phyloP scores from a whole-genome alignment of 495 filamentous ascomycete species.

The Hyphodiscus hymeniophilus region DNA sequence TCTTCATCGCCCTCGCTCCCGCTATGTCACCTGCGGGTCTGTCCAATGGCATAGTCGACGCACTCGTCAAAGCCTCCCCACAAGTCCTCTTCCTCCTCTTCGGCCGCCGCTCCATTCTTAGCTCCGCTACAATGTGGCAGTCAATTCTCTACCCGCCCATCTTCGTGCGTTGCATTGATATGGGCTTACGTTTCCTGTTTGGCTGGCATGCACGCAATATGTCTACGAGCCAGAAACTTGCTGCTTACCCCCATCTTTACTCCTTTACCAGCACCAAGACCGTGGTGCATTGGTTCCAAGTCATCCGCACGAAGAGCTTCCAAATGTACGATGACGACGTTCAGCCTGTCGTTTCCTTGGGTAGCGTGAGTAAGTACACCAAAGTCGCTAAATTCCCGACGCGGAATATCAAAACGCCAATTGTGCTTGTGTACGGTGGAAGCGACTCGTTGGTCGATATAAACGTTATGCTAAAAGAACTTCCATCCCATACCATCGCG shows the following conservation, averaged over 20 bases:
- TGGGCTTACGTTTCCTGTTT: conserved; percentile 73
- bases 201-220: conserved; percentile 88
- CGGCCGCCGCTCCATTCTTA: conserved; percentile 86
- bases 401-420: conserved; percentile 91
- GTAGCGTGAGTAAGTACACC: conserved; percentile 43
- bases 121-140: conserved; percentile 95
- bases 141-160: conserved; percentile 91
- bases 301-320: conserved; percentile 89
- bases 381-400: conserved; percentile 96
- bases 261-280: conserved; percentile 94
- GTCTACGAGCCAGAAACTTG: conserved; percentile 78
- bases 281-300: conserved; percentile 98
- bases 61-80: conserved; percentile 87
- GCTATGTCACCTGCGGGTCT: conserved; percentile 95
- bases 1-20: conserved; percentile 94
- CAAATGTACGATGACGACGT: conserved; percentile 98
- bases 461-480: conserved; percentile 76
- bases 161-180: conserved; percentile 83
- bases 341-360: conserved; percentile 37
- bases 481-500: conserved; percentile 75
- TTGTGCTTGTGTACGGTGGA: conserved; percentile 87
- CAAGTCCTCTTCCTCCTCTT: conserved; percentile 91
- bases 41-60: conserved; percentile 79
- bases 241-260: conserved; percentile 93
- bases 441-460: conserved; percentile 96